A percentile compares a stretch with the other conserved stretches of the same genome.
Evolutionary conservation across 345 rosid species (phyloP).

Genomic region (Ailanthus altissimus): DNA sequence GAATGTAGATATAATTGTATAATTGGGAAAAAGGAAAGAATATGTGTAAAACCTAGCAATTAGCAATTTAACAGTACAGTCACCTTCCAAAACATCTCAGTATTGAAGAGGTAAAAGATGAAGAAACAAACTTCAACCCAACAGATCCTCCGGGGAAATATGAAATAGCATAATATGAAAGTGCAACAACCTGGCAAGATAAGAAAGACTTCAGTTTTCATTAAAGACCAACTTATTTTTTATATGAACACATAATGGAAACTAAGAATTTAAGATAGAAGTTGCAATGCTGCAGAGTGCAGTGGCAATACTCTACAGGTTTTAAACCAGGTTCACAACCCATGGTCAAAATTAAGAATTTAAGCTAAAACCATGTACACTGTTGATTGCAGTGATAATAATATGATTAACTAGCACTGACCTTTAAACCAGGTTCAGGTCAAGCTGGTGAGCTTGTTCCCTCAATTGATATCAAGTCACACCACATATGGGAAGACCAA

Average conservation of each 20-base stretch:
- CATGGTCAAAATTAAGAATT: too few species aligned
- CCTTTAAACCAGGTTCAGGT: not conserved
- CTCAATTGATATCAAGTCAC: not conserved
- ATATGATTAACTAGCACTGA: not conserved
- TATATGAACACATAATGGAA: not conserved
- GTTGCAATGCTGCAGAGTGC: not conserved
- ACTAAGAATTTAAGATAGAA: not conserved
- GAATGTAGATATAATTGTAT: not conserved
- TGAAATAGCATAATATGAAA: conserved; percentile 47
- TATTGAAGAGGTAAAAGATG: conserved; percentile 38
- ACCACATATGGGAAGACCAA: not conserved
- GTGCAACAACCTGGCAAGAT: conserved; percentile 39
- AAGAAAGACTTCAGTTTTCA: conserved; percentile 16
- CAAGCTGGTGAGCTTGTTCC: not conserved
- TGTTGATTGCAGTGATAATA: too few species aligned
- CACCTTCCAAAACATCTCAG: conserved; percentile 49
- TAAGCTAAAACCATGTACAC: too few species aligned
- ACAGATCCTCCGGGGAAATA: conserved; percentile 58
- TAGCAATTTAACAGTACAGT: not conserved
- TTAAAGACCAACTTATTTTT: not conserved
- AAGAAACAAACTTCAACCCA: conserved; percentile 43
- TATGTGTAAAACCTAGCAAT: not conserved
- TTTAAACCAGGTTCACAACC: not conserved
- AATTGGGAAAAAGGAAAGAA: not conserved
- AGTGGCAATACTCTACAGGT: not conserved